Conservation (phyloP, 768 basidiomycete species). For the Kwoniella botswanensis region DNA sequence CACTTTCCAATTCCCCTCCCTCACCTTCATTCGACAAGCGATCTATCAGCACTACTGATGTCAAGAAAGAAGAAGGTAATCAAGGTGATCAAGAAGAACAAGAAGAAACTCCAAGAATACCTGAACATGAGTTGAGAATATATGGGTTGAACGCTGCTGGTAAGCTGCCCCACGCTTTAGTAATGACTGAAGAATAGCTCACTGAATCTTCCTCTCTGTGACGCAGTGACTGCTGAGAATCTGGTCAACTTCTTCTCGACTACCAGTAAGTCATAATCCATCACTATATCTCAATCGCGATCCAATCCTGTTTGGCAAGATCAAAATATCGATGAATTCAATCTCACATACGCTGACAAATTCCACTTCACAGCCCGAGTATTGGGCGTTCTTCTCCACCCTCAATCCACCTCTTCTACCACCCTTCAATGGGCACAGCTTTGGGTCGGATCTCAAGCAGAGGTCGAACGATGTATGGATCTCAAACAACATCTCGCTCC, state of each 20-base stretch:
- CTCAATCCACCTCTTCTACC: neutral
- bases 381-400: slow-evolving; percentile 38
- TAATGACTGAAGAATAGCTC: neutral
- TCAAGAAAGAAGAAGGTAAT: neutral
- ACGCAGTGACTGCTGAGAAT: slow-evolving; percentile 31
- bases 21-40: neutral
- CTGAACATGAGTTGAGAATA: slow-evolving; percentile 13
- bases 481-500: slow-evolving; percentile 23
- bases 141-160: slow-evolving; percentile 25
- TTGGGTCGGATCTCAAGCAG: slow-evolving; percentile 36
- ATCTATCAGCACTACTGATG: neutral
- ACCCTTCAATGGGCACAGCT: slow-evolving; percentile 45
- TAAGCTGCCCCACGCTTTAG: neutral
- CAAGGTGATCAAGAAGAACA: neutral
- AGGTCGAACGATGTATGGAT: slow-evolving; percentile 27
- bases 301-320: too few relatives aligned
- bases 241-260: slow-evolving; percentile 38
- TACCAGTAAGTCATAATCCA: slow-evolving; percentile 22
- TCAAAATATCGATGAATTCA: too few relatives aligned
- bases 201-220: neutral
- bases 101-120: neutral
- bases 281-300: neutral
- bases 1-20: neutral
- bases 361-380: slow-evolving; percentile 21
- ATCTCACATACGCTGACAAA: neutral